Conservation (phyloP, 192 early-diverging fungal species). For the Entomortierella chlamydospora region DNA sequence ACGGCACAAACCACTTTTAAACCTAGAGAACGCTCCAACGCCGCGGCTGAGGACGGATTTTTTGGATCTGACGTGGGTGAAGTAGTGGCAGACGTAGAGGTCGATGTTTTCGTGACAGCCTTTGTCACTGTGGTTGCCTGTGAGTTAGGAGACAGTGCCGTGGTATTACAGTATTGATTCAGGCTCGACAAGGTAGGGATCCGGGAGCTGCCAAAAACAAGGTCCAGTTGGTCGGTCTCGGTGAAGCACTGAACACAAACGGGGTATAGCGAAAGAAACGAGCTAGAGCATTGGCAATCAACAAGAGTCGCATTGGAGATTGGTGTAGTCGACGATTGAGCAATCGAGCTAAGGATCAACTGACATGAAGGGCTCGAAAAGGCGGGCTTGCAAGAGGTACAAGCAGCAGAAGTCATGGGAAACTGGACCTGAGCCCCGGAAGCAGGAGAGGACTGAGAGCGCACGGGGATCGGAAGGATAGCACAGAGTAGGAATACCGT, state of each 20-base stretch:
- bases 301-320: slow-evolving; percentile 40
- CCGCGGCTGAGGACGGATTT: slow-evolving; percentile 13
- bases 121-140: background rate
- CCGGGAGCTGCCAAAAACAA: slow-evolving; percentile 30
- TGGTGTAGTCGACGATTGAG: background rate
- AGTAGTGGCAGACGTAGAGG: background rate
- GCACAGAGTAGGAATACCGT: background rate
- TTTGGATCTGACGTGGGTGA: background rate
- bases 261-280: slow-evolving; percentile 28
- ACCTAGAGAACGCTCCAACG: background rate
- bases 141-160: background rate
- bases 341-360: slow-evolving; percentile 33
- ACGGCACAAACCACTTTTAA: background rate
- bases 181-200: slow-evolving; percentile 21
- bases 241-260: slow-evolving; percentile 39
- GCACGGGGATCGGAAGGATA: slow-evolving; percentile 21
- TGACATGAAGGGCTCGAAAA: slow-evolving; percentile 27
- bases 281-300: slow-evolving; percentile 33
- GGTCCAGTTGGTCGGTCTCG: slow-evolving; percentile 31
- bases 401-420: slow-evolving; percentile 8
- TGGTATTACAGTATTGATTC: slow-evolving; percentile 15
- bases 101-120: slow-evolving; percentile 1
- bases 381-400: slow-evolving; percentile 34
- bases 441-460: slow-evolving; percentile 8
- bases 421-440: slow-evolving; percentile 22